These are phyloP conservation scores for Volvox reticuliferus DNA, from an alignment of 139 green algal species.

Conservation along the genomic window DNA sequence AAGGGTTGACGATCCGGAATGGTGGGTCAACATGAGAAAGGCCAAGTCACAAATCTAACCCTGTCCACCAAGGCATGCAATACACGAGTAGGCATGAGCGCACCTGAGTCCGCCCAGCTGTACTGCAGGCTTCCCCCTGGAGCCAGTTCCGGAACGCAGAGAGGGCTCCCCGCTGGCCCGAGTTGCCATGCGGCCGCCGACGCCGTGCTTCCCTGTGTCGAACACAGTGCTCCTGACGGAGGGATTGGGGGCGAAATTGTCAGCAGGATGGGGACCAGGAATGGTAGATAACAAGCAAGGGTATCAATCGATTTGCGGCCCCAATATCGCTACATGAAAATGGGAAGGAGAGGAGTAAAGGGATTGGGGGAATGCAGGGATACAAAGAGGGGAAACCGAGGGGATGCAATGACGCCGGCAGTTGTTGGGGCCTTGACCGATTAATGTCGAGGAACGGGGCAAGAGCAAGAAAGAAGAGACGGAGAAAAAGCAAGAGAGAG, in stretches of 20 bases:
- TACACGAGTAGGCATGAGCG: not conserved
- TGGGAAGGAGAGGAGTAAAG: not conserved
- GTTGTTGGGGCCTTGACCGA: too few species aligned
- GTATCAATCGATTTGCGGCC: too few species aligned
- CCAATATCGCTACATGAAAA: too few species aligned
- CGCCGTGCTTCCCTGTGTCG: conserved; percentile 84
- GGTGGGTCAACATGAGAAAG: not conserved
- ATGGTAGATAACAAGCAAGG: too few species aligned
- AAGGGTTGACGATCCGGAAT: too few species aligned
- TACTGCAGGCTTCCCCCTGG: not conserved
- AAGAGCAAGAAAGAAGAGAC: too few species aligned
- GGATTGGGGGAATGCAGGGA: not conserved
- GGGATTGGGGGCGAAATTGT: too few species aligned
- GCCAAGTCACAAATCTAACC: not conserved
- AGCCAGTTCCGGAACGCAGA: conserved; percentile 19
- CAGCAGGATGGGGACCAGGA: too few species aligned
- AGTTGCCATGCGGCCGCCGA: conserved; percentile 79
- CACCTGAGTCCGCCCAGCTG: not conserved
- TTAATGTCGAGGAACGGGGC: too few species aligned
- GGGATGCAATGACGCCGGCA: too few species aligned
- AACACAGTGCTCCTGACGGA: conserved; percentile 67
- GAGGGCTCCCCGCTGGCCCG: conserved; percentile 58
- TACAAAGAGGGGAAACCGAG: not conserved
- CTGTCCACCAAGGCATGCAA: not conserved
- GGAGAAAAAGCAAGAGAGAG: too few species aligned